A percentile compares a stretch with the other conserved stretches of the same genome.
Conservation (phyloP, 2,329 filamentous ascomycete genomes). For the Trichoderma aggressivum region DNA sequence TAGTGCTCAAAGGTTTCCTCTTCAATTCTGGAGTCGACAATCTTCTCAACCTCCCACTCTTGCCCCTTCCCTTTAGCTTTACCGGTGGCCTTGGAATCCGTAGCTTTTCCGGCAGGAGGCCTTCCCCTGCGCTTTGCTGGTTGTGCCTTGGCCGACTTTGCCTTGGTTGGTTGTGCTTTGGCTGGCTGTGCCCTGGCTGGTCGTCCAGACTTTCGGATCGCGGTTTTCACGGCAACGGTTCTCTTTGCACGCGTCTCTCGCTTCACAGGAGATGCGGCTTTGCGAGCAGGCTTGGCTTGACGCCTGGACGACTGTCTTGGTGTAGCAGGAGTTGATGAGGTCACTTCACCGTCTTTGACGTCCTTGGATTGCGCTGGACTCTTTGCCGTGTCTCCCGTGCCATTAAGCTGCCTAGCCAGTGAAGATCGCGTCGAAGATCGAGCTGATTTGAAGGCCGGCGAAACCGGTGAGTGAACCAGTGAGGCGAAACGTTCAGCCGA, state of each 20-base stretch:
- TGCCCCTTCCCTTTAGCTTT: slow-evolving; percentile 20
- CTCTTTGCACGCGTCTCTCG: neutral
- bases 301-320: neutral
- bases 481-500: neutral
- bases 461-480: neutral
- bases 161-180: neutral
- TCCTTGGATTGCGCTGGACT: neutral
- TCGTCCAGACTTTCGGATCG: neutral
- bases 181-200: neutral
- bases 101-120: neutral
- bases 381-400: neutral
- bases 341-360: neutral
- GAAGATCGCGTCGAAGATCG: neutral
- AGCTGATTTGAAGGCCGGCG: neutral
- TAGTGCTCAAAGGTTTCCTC: slow-evolving; percentile 36
- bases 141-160: neutral
- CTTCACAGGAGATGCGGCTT: neutral
- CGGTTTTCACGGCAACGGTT: neutral
- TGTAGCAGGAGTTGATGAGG: neutral
- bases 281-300: neutral
- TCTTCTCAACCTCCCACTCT: slow-evolving; percentile 47
- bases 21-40: slow-evolving; percentile 42
- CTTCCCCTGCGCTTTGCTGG: neutral
- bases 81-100: neutral
- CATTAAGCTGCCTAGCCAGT: neutral